Conservation (phyloP, 176 grass and related monocot genomes). For the Triticum timopheevii region DNA sequence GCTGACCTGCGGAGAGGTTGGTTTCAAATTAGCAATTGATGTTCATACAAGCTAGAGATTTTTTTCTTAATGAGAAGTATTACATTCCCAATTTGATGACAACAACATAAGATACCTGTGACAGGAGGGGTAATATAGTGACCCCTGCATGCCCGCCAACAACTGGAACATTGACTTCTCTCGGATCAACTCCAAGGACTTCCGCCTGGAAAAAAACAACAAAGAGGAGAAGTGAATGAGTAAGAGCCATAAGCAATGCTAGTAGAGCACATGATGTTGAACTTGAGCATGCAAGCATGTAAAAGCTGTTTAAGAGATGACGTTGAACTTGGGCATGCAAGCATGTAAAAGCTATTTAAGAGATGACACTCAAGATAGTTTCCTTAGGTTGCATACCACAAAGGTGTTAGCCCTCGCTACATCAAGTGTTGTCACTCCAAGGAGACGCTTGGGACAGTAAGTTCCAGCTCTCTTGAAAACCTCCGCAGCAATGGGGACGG, state of each 20-base stretch:
- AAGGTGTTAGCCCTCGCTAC: conserved; percentile 98
- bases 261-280: not conserved
- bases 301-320: not conserved
- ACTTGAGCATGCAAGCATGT: not conserved
- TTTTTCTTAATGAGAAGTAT: not conserved
- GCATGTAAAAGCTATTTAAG: not conserved
- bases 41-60: conserved; percentile 11
- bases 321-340: not conserved
- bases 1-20: conserved; percentile 47
- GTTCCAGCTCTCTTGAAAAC: conserved; percentile 97
- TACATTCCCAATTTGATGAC: not conserved
- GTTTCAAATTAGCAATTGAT: not conserved
- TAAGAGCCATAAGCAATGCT: not conserved
- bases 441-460: conserved; percentile 81
- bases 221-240: conserved; percentile 15
- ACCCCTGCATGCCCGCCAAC: conserved; percentile 80
- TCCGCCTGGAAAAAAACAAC: conserved; percentile 60
- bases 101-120: conserved; percentile 45
- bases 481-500: conserved; percentile 93
- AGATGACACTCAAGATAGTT: not conserved
- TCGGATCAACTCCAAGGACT: conserved; percentile 90
- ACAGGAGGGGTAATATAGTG: conserved; percentile 75
- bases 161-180: conserved; percentile 74
- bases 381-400: conserved; percentile 63
- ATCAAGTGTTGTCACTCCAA: conserved; percentile 97